Base-by-base conservation (phyloP, 768 basidiomycete species). In the Gymnopilus junonius region DNA sequence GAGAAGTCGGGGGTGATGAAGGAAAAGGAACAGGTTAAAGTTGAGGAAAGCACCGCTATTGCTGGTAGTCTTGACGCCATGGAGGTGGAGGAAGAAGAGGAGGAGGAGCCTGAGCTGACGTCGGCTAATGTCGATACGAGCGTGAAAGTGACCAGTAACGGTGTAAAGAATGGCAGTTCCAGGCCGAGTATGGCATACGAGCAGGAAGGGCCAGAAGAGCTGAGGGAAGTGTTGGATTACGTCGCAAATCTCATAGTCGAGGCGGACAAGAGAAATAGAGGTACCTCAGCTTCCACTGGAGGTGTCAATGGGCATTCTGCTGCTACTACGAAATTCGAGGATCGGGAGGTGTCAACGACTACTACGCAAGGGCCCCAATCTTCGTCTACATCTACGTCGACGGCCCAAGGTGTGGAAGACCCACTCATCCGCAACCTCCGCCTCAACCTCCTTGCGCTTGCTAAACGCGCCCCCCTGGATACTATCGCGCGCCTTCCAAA, bases 381-480 rank as follows among this genome's bases (percentile, higher is more conserved):
- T n/a, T 54, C 40, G 17, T 2, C 59, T 43, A 27, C 39, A 21
- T 48, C 45, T 14, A 25, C 58, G 29, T 55, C 50, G 34, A 29
- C 55, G 37, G 39, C 64, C 17, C n/a, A 5, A n/a, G 40, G 17
- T 15, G 14, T 58, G 25, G 89, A 89, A 70, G 85, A 88, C 59
- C 79, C 83, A 2, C 66, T 78, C 17, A 51, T 87, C 68, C 82
- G 83, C 58, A 83, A 87, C 57, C 76, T 93, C 53, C 83, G 92
- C 39, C 77, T 93, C 65, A 93, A 92, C 70, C 78, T 94, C 29
- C 81, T 94, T 27, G 91, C 91, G 1, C 79, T 94, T 34, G 89
- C 90, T 60, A 92, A 92, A 70, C 83, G 91, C 6, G 91, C 91
- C 10, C 92, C 92, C 1, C 70, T 92, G 63, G 89, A 91, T 67